These are phyloP conservation scores for Mrakia blollopis DNA, from an alignment of 768 basidiomycete genomes.

Conservation along the genomic window DNA sequence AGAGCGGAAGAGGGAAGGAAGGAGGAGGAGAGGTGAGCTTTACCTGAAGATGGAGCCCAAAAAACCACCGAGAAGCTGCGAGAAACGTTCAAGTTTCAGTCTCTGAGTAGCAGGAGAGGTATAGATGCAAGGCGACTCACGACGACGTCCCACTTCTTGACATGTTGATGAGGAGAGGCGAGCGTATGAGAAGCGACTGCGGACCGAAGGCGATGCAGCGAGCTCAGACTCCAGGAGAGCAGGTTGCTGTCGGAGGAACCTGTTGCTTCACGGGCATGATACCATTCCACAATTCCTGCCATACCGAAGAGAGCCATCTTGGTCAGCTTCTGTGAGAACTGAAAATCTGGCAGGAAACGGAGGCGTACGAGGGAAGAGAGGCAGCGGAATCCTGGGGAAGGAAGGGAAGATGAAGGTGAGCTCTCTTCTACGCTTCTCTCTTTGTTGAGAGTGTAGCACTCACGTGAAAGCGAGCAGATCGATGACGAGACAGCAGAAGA, in stretches of 20 bases:
- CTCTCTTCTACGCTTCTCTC: not conserved
- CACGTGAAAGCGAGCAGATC: conserved; percentile 64
- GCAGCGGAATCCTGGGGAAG: conserved; percentile 21
- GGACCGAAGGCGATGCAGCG: conserved; percentile 63
- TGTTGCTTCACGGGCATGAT: conserved; percentile 61
- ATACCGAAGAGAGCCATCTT: conserved; percentile 44
- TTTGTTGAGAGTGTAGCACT: conserved; percentile 37
- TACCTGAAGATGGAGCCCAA: conserved; percentile 30
- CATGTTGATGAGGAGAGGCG: conserved; percentile 36
- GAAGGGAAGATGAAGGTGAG: conserved; percentile 60
- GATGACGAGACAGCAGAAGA: conserved; percentile 83
- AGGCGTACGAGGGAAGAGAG: conserved; percentile 28
- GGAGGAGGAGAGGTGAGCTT: not conserved
- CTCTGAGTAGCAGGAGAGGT: not conserved
- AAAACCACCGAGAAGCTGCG: conserved; percentile 59
- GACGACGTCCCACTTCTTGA: conserved; percentile 82
- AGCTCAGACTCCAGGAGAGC: conserved; percentile 62
- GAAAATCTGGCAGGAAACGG: not conserved
- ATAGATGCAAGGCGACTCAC: not conserved
- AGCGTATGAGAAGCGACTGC: conserved; percentile 56
- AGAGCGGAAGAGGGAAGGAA: conserved; percentile 33
- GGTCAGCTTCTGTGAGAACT: conserved; percentile 49
- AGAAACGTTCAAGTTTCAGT: not conserved
- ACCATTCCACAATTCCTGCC: conserved; percentile 15
- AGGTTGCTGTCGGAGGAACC: conserved; percentile 58